A percentile compares a stretch with the other conserved stretches of the same genome.
These are phyloP conservation scores for Trichosporon faecale DNA, from an alignment of 1,284 basidiomycete species.

Conservation along the genomic window DNA sequence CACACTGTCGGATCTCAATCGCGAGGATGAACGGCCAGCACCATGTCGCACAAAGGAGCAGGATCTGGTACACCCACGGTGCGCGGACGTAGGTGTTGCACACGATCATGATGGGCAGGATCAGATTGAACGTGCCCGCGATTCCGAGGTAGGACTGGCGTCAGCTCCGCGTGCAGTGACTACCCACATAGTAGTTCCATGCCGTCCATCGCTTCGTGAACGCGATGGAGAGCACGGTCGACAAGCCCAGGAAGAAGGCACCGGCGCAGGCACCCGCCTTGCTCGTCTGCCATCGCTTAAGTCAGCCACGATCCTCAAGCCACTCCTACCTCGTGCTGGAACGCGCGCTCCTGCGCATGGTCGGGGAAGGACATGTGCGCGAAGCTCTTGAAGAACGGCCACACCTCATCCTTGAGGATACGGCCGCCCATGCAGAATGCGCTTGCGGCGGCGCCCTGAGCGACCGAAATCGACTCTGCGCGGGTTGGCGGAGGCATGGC, in stretches of 20 bases:
- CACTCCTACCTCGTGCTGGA: constrained; percentile 40
- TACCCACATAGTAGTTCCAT: constrained; percentile 21
- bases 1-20: constrained; percentile 5
- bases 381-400: constrained; percentile 7
- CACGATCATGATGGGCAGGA: constrained; percentile 36
- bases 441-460: background rate
- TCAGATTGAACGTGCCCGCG: constrained; percentile 38
- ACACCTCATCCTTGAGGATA: background rate
- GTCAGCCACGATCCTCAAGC: background rate
- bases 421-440: constrained; percentile 12
- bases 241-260: constrained; percentile 39
- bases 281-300: constrained; percentile 37
- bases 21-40: constrained; percentile 12
- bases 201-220: constrained; percentile 6
- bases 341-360: constrained; percentile 40
- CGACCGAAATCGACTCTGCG: background rate
- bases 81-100: constrained; percentile 25
- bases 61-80: constrained; percentile 12
- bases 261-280: constrained; percentile 40
- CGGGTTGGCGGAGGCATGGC: background rate
- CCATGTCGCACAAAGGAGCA: constrained; percentile 6
- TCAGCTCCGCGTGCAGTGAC: background rate
- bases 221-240: constrained; percentile 28
- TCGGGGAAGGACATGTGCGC: constrained; percentile 43
- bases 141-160: constrained; percentile 33